These are phyloP conservation scores for Exophiala calicioides DNA, from an alignment of 2,329 filamentous ascomycete genomes.

Conservation along the genomic window DNA sequence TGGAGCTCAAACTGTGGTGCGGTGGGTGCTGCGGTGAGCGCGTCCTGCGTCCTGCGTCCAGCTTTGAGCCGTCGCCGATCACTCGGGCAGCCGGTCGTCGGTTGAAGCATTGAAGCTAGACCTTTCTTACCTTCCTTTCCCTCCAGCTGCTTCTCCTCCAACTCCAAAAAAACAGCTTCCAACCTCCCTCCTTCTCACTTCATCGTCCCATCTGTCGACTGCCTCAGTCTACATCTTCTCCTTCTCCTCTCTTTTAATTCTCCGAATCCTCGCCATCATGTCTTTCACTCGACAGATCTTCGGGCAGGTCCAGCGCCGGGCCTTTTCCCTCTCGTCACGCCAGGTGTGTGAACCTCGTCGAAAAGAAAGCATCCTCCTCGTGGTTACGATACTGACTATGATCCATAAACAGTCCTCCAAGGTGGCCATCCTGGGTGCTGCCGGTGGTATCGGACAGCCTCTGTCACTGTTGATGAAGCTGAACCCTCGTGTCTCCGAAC, in stretches of 20 bases:
- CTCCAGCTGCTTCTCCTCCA: constrained; percentile 2
- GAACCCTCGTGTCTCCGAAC: constrained; percentile 89
- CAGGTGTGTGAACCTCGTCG: constrained; percentile 58
- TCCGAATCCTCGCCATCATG: constrained; percentile 19
- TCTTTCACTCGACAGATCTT: constrained; percentile 36
- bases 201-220: not conserved
- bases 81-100: too few species aligned
- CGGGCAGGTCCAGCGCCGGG: constrained; percentile 67
- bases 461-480: constrained; percentile 98
- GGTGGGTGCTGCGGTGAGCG: too few species aligned
- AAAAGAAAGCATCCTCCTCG: constrained; percentile 1
- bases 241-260: not conserved
- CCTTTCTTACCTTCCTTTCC: not conserved
- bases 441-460: constrained; percentile 97
- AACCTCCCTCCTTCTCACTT: constrained; percentile 3
- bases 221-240: not conserved
- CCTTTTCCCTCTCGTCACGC: constrained; percentile 77
- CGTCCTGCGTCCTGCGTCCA: too few species aligned
- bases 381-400: constrained; percentile 7
- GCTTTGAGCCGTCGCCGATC: too few species aligned
- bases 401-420: constrained; percentile 76
- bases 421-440: constrained; percentile 94
- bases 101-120: too few species aligned
- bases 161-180: constrained; percentile 3
- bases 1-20: too few species aligned